A percentile compares a stretch with the other conserved stretches of the same genome.
phyloP scores from a whole-genome alignment of 2,329 filamentous ascomycete genomes.

The Neonectria hederae region DNA sequence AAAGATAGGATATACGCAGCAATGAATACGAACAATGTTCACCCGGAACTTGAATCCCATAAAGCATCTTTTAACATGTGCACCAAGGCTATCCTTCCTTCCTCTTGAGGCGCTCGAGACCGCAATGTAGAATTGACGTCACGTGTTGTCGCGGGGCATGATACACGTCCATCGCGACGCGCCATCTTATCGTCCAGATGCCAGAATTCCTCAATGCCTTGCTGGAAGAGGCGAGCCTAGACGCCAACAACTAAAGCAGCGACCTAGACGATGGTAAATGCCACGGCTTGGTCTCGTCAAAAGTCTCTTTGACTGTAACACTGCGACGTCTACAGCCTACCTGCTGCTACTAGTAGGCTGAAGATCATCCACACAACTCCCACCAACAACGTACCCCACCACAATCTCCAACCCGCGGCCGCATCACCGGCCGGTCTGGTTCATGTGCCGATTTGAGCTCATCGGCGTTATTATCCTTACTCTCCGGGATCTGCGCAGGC shows the following conservation, averaged over 20 bases:
- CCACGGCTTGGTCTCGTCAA: background rate
- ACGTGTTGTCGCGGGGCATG: constrained; percentile 38
- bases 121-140: constrained; percentile 11
- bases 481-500: constrained; percentile 55
- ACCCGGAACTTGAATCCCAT: background rate
- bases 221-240: constrained; percentile 3
- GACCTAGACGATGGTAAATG: background rate
- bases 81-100: too few species aligned
- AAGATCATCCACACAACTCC: background rate
- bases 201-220: background rate
- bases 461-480: constrained; percentile 60
- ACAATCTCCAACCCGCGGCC: constrained; percentile 5
- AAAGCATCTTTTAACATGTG: background rate
- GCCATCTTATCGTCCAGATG: background rate
- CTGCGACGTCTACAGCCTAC: background rate
- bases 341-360: background rate
- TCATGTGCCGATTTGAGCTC: constrained; percentile 65
- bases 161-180: constrained; percentile 32
- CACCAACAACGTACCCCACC: constrained; percentile 18
- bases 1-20: constrained; percentile 4
- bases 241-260: background rate
- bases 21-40: constrained; percentile 1
- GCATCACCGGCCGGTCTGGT: constrained; percentile 17
- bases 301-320: background rate
- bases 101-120: too few species aligned